Conservation (phyloP, 495 filamentous ascomycete species). For the Xylaria intraflava region DNA sequence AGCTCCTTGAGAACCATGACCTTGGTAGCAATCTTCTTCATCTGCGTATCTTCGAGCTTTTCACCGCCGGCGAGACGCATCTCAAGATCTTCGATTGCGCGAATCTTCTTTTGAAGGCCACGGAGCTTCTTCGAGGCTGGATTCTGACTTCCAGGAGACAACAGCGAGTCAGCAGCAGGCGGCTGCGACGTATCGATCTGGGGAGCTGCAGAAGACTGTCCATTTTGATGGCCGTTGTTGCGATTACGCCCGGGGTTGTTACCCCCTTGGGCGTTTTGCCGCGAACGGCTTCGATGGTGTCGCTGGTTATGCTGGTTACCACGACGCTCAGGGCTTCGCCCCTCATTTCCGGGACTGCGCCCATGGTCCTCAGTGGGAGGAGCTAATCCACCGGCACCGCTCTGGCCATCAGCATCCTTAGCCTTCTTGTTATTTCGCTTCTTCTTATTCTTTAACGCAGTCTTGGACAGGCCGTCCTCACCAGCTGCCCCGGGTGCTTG, state of each 20-base stretch:
- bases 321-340: conserved; percentile 61
- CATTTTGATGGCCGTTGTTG: conserved; percentile 39
- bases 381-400: conserved; percentile 33
- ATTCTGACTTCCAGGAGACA: conserved; percentile 45
- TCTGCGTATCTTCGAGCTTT: conserved; percentile 95
- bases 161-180: conserved; percentile 34
- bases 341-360: conserved; percentile 34
- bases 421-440: conserved; percentile 95
- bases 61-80: conserved; percentile 90
- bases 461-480: conserved; percentile 70
- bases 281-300: conserved; percentile 53
- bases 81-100: conserved; percentile 95
- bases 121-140: conserved; percentile 75
- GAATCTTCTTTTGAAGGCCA: conserved; percentile 88
- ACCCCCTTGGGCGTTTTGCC: conserved; percentile 42
- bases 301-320: conserved; percentile 38
- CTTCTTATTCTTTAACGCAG: conserved; percentile 97
- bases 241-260: conserved; percentile 35
- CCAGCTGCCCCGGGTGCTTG: conserved; percentile 51
- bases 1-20: conserved; percentile 74
- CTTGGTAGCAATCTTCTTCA: conserved; percentile 97
- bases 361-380: conserved; percentile 36
- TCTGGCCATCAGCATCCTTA: conserved; percentile 56
- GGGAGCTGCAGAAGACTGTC: conserved; percentile 27
- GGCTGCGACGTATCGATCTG: conserved; percentile 24